These are phyloP conservation scores for Striga asiatica DNA, from an alignment of 257 asterid species.

Conservation along the genomic window DNA sequence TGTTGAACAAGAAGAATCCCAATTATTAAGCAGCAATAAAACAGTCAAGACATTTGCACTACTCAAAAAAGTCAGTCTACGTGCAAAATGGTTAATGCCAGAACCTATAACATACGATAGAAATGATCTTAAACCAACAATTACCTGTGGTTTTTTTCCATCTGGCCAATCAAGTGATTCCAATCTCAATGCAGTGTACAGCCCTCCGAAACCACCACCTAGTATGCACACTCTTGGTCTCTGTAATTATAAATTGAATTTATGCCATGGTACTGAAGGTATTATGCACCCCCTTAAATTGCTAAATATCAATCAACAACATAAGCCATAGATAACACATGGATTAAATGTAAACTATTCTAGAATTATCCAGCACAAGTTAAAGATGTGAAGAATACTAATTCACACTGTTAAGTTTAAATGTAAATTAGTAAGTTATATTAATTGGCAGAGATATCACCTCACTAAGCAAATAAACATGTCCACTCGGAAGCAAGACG, in stretches of 20 bases:
- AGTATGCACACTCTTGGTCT: slow-evolving; percentile 91
- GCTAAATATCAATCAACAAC: neutral
- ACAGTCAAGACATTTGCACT: no score
- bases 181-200: slow-evolving; percentile 87
- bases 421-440: no score
- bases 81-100: neutral
- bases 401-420: no score
- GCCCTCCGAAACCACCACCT: slow-evolving; percentile 99
- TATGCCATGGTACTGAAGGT: neutral
- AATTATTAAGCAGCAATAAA: neutral
- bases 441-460: no score
- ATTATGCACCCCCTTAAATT: neutral
- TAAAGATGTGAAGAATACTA: neutral
- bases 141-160: slow-evolving; percentile 91
- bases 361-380: neutral
- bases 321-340: slow-evolving; percentile 4
- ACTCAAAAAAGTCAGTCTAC: no score
- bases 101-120: slow-evolving; percentile 4
- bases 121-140: neutral
- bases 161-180: slow-evolving; percentile 94
- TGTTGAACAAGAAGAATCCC: no score
- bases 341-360: neutral
- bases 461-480: neutral
- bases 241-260: slow-evolving; percentile 36
- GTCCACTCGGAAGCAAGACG: neutral